Percentiles rank a stretch among this genome's conserved stretches.
These are phyloP conservation scores for Thermochaetoides thermophila DNA, from an alignment of 495 filamentous ascomycete genomes.

Conservation along the genomic window DNA sequence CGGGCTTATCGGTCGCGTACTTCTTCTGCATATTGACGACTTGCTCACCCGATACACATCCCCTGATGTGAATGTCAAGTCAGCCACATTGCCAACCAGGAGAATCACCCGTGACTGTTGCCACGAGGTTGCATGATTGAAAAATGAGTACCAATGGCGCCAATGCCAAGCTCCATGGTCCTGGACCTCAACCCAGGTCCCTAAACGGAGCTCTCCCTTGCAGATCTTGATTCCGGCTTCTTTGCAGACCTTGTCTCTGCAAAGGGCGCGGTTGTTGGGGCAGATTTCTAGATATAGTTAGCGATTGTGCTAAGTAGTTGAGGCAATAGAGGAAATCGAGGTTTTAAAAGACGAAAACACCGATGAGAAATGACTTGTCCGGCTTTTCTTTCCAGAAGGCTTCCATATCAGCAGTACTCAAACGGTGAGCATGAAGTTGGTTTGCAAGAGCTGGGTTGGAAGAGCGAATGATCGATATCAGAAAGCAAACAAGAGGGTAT, in stretches of 20 bases:
- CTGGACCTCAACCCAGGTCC: constrained; percentile 44
- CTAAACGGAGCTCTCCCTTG: constrained; percentile 62
- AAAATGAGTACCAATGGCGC: constrained; percentile 55
- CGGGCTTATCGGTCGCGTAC: constrained; percentile 19
- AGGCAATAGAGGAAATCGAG: no score
- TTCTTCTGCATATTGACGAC: constrained; percentile 39
- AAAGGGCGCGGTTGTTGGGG: constrained; percentile 46
- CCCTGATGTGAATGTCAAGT: constrained; percentile 47
- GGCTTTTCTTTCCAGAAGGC: no score
- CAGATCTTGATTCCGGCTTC: constrained; percentile 47
- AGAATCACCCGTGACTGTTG: not conserved
- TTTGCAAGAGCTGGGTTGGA: not conserved
- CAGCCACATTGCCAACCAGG: no score
- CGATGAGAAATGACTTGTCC: no score
- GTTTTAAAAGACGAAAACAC: no score
- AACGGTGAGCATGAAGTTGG: no score
- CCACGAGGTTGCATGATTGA: not conserved
- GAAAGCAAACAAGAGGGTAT: not conserved
- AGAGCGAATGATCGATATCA: not conserved
- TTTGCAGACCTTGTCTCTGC: constrained; percentile 54
- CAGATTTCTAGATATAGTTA: constrained; percentile 51
- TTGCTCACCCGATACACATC: constrained; percentile 57
- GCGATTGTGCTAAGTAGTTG: no score
- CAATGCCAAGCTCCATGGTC: constrained; percentile 41
- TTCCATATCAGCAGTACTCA: no score